Evolutionary conservation across 176 grass and related monocot genomes (phyloP).

Genomic region (Zoysia japonica): DNA sequence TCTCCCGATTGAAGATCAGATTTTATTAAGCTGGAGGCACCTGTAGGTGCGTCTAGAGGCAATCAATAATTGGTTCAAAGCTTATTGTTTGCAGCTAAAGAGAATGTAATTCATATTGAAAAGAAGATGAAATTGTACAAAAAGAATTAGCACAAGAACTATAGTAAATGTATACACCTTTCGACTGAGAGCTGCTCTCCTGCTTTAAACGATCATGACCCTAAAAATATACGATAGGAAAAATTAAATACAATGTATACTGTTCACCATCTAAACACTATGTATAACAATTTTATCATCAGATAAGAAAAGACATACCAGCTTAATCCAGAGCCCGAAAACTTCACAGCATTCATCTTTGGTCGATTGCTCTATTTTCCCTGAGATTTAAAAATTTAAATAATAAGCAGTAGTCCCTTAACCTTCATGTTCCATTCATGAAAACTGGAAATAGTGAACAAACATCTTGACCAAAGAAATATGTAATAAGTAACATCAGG

Average conservation of each 20-base stretch:
- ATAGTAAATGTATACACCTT: constrained; percentile 57
- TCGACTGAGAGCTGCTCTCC: constrained; percentile 42
- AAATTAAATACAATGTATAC: constrained; percentile 33
- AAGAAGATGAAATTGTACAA: neutral
- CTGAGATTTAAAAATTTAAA: constrained; percentile 50
- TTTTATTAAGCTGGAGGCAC: constrained; percentile 14
- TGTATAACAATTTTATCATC: neutral
- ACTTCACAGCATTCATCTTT: constrained; percentile 97
- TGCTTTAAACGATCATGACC: constrained; percentile 80
- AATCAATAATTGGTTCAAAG: constrained; percentile 13
- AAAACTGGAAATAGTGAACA: constrained; percentile 4
- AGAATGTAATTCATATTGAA: neutral
- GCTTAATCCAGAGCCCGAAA: constrained; percentile 74
- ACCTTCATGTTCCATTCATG: neutral
- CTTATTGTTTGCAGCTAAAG: neutral
- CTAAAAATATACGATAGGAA: constrained; percentile 49
- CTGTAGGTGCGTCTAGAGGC: constrained; percentile 24
- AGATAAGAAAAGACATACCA: constrained; percentile 50
- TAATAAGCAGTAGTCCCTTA: constrained; percentile 17
- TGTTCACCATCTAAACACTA: constrained; percentile 30
- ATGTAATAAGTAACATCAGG: neutral
- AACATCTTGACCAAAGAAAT: neutral
- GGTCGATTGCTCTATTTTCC: constrained; percentile 97
- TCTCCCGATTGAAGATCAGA: constrained; percentile 32
- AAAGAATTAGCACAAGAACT: neutral